Evolutionary conservation across 345 rosid species (phyloP).

Genomic region (Populus nigra): DNA sequence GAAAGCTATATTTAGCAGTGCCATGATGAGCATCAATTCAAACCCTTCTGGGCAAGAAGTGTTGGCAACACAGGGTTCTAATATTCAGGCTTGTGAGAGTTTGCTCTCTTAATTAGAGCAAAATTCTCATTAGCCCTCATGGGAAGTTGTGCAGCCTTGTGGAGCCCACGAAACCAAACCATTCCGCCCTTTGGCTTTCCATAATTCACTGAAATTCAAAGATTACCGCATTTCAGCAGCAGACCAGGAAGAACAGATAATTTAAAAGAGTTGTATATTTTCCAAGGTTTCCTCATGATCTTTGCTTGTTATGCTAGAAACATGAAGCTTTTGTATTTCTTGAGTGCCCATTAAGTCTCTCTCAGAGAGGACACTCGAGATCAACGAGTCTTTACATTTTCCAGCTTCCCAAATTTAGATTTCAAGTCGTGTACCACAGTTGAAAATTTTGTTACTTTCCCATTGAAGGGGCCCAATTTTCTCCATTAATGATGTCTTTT

Average conservation of each 20-base stretch:
- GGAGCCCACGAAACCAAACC: neutral
- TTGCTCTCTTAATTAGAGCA: constrained; percentile 19
- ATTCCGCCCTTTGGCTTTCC: neutral
- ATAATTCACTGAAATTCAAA: neutral
- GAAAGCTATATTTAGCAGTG: constrained; percentile 35
- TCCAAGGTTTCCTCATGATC: neutral
- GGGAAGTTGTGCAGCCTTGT: neutral
- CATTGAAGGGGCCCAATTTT: neutral
- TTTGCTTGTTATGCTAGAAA: constrained; percentile 9
- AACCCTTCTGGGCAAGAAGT: constrained; percentile 29
- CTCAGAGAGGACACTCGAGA: neutral
- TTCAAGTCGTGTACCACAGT: neutral
- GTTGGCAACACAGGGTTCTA: constrained; percentile 29
- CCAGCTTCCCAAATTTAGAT: neutral
- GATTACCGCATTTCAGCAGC: neutral
- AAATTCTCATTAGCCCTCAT: neutral
- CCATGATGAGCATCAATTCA: constrained; percentile 21
- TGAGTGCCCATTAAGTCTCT: neutral
- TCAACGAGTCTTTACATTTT: neutral
- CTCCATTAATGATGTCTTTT: neutral
- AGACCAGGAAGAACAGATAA: constrained; percentile 6
- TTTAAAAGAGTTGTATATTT: constrained; percentile 21
- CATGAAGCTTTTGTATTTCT: constrained; percentile 7
- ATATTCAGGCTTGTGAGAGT: constrained; percentile 36
- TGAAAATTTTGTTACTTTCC: neutral